Conservation (phyloP, 83 land plant genomes). For the Thuja plicata region DNA sequence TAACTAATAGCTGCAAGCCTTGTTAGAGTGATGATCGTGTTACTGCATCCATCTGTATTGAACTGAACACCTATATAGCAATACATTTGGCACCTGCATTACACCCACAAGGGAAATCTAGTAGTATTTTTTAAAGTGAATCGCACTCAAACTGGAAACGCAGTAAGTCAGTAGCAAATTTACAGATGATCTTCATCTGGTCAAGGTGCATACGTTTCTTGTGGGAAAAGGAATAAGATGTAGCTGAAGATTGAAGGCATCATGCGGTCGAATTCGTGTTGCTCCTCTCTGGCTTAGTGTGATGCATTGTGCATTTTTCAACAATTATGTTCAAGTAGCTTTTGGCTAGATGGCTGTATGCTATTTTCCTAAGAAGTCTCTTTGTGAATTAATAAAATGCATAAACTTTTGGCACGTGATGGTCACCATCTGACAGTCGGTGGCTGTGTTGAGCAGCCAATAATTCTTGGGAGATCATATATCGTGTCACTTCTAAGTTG, state of each 20-base stretch:
- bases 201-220: not conserved
- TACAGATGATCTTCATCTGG: not conserved
- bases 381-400: not conserved
- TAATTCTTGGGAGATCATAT: not conserved
- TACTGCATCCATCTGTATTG: not conserved
- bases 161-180: not conserved
- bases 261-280: not conserved
- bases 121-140: too few species aligned
- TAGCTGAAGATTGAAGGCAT: not conserved
- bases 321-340: not conserved
- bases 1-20: not conserved
- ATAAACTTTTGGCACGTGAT: not conserved
- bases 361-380: not conserved
- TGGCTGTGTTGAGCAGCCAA: not conserved
- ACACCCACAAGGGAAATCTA: not conserved
- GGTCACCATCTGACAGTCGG: not conserved
- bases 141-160: not conserved
- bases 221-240: not conserved
- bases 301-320: not conserved
- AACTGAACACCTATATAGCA: not conserved
- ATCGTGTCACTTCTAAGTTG: not conserved
- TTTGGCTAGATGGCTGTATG: not conserved
- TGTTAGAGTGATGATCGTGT: not conserved
- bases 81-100: not conserved
- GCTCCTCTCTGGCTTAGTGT: not conserved